A percentile compares a stretch with the other conserved stretches of the same genome.
These are phyloP conservation scores for Quercus tomentella DNA, from an alignment of 331 rosid genomes.

Conservation along the genomic window DNA sequence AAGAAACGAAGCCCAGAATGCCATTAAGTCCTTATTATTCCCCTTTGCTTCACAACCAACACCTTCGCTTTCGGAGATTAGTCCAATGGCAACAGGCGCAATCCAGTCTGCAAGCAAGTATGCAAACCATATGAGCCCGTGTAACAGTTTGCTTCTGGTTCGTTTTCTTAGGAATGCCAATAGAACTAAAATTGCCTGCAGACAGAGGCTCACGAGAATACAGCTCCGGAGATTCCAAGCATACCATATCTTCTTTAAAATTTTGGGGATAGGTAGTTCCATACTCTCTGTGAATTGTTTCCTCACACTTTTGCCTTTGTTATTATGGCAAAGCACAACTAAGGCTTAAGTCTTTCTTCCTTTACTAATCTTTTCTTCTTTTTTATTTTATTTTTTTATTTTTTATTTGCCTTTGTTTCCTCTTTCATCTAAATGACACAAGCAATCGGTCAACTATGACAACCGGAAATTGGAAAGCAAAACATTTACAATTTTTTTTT, in stretches of 20 bases:
- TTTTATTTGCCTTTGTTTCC: no score
- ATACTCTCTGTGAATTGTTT: no score
- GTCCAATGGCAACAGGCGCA: not conserved
- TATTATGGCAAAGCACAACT: no score
- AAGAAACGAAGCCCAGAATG: not conserved
- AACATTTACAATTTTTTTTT: no score
- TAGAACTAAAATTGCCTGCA: not conserved
- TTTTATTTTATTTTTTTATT: fast-evolving
- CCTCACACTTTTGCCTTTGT: no score
- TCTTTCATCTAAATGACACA: no score
- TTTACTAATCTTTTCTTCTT: no score
- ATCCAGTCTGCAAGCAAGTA: not conserved
- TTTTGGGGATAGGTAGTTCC: not conserved
- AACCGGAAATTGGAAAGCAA: no score
- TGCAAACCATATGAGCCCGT: not conserved
- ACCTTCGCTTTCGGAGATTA: not conserved
- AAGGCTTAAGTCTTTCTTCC: no score
- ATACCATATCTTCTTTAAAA: not conserved
- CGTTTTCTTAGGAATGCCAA: not conserved
- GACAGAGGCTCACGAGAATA: not conserved
- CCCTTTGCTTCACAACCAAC: not conserved
- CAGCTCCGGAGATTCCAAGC: not conserved
- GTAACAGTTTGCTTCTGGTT: not conserved
- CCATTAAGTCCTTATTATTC: not conserved
- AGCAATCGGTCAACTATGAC: no score